These are phyloP conservation scores for Rhizopogon parksii DNA, from an alignment of 1,284 basidiomycete genomes.

Conservation along the genomic window DNA sequence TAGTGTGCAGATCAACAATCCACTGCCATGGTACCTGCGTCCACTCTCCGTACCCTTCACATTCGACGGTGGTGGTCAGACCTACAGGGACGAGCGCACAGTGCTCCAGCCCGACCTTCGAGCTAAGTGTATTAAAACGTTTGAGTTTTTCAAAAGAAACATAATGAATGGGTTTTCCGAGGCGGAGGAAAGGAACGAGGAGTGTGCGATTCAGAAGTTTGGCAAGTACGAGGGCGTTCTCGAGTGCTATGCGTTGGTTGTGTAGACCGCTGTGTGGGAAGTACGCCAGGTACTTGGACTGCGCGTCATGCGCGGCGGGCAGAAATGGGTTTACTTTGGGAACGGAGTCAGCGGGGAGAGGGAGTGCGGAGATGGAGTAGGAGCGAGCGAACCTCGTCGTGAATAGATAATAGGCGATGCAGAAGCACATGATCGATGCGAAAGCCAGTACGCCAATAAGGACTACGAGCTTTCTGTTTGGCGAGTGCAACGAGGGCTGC, in stretches of 20 bases:
- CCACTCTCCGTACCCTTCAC: conserved; percentile 49
- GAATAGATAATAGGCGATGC: conserved; percentile 56
- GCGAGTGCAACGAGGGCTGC: conserved; percentile 10
- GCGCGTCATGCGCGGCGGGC: conserved; percentile 14
- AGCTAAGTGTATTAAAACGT: conserved; percentile 39
- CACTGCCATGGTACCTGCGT: conserved; percentile 63
- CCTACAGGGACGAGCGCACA: conserved; percentile 35
- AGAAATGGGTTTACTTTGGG: conserved; percentile 18
- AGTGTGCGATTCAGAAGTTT: conserved; percentile 66
- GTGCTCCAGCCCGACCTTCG: conserved; percentile 46
- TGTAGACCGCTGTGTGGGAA: conserved; percentile 77
- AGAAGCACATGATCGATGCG: conserved; percentile 47
- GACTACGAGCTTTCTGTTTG: conserved; percentile 26
- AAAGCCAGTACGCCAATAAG: conserved; percentile 43
- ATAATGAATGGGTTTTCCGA: conserved; percentile 63
- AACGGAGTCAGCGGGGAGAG: conserved; percentile 22
- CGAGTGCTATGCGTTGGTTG: conserved; percentile 78
- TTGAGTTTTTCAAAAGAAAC: conserved; percentile 52
- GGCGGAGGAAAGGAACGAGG: conserved; percentile 62
- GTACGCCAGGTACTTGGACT: conserved; percentile 50
- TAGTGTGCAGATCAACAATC: conserved; percentile 47
- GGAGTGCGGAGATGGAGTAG: conserved; percentile 13
- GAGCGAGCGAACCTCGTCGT: conserved; percentile 43
- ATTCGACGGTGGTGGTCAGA: conserved; percentile 43
- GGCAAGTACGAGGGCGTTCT: conserved; percentile 70